Percentiles rank a stretch among this genome's conserved stretches.
Evolutionary conservation across 176 grass and related monocot genomes (phyloP).

Genomic region (Pontederia crassipes): DNA sequence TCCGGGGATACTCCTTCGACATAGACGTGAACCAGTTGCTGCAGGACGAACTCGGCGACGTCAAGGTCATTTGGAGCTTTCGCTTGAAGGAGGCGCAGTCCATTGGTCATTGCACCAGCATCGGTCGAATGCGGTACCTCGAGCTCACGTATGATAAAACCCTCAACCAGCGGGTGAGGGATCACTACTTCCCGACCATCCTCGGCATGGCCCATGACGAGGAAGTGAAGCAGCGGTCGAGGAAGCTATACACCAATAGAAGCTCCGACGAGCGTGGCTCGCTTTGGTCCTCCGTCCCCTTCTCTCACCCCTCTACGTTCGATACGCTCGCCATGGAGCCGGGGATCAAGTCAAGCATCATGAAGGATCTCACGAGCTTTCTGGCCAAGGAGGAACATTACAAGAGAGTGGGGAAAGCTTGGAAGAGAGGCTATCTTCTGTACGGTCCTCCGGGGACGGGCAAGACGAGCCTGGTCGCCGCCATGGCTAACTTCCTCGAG

Average conservation of each 20-base stretch:
- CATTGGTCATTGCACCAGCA: neutral
- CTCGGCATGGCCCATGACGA: neutral
- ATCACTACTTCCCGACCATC: neutral
- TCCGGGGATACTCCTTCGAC: neutral
- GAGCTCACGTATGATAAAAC: neutral
- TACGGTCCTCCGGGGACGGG: too few species aligned
- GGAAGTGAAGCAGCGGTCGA: neutral
- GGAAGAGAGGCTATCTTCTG: conserved; percentile 2
- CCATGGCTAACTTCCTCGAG: too few species aligned
- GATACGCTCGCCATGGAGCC: neutral
- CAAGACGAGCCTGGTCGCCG: too few species aligned
- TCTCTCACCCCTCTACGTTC: conserved; percentile 4
- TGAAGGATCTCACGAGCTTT: neutral
- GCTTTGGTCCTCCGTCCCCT: neutral
- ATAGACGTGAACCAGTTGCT: conserved; percentile 1
- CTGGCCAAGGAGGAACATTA: neutral
- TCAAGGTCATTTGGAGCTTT: neutral
- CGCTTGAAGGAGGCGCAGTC: neutral
- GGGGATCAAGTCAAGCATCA: neutral
- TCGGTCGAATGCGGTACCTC: neutral
- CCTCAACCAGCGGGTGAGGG: neutral
- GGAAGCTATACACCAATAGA: conserved; percentile 2
- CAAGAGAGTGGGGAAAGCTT: neutral
- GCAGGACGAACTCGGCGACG: neutral
- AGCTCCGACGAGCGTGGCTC: neutral